phyloP scores from a whole-genome alignment of 805 yeast species.

The Kluyveromyces wickerhamii region DNA sequence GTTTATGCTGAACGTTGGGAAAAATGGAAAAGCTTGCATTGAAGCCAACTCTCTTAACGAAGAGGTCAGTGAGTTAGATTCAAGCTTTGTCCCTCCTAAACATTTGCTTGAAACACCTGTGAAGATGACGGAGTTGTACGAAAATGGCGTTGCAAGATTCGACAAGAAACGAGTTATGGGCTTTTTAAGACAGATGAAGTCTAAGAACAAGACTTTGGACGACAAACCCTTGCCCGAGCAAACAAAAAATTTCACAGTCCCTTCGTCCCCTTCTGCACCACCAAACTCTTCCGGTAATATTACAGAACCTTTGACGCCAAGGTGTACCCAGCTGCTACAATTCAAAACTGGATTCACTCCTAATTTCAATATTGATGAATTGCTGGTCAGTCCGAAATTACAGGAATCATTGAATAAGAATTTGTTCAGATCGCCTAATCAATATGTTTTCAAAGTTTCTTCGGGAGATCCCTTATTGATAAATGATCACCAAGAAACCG shows the following conservation, averaged over 20 bases:
- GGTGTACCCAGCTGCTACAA: conserved; percentile 14
- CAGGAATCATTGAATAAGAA: conserved; percentile 1
- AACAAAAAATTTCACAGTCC: conserved; percentile 1
- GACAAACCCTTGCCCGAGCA: conserved; percentile 1
- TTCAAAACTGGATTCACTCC: conserved; percentile 23
- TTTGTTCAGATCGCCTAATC: conserved; percentile 10
- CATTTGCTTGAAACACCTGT: conserved; percentile 1
- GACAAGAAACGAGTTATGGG: conserved; percentile 23
- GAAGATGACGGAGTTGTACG: conserved; percentile 4
- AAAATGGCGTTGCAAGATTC: conserved; percentile 9
- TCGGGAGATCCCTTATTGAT: conserved; percentile 28
- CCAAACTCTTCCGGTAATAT: conserved; percentile 8
- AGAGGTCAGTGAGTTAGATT: not conserved
- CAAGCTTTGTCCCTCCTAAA: conserved; percentile 2
- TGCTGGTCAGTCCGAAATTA: conserved; percentile 9
- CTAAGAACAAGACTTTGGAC: conserved; percentile 8
- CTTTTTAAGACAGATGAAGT: conserved; percentile 25
- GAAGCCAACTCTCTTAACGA: conserved; percentile 10
- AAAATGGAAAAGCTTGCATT: conserved; percentile 29
- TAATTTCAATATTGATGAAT: conserved; percentile 19
- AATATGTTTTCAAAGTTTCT: conserved; percentile 25
- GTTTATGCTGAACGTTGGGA: conserved; percentile 23
- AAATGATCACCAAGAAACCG: conserved; percentile 24
- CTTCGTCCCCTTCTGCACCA: conserved; percentile 13
- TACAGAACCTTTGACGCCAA: conserved; percentile 21